These are phyloP conservation scores for Schoenoplectus triqueter DNA, from an alignment of 202 grass and related monocot genomes.

Conservation along the genomic window DNA sequence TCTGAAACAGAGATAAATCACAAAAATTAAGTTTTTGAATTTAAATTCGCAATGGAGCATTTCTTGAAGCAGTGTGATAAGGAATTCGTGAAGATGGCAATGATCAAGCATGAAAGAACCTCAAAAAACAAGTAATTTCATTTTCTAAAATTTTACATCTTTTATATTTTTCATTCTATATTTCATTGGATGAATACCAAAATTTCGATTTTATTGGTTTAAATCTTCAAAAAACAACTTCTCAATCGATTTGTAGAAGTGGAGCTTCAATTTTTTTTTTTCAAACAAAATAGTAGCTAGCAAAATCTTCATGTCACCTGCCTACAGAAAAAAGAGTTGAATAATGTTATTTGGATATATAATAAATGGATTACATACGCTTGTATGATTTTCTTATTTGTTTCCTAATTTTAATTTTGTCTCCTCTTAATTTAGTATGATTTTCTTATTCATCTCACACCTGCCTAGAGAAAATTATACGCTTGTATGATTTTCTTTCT, in stretches of 20 bases:
- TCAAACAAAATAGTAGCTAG: not conserved
- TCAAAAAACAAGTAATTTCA: slow-evolving; percentile 72
- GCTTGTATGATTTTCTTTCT: not conserved
- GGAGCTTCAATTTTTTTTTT: not conserved
- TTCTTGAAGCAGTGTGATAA: slow-evolving; percentile 64
- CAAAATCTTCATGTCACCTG: not conserved
- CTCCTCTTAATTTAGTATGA: not conserved
- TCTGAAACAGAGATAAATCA: not conserved
- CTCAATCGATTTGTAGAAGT: not conserved
- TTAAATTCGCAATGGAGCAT: slow-evolving; percentile 54
- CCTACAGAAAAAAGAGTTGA: not conserved
- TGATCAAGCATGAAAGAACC: slow-evolving; percentile 88
- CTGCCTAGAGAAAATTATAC: too few relatives aligned
- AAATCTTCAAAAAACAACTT: not conserved
- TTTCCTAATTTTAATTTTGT: slow-evolving; percentile 2
- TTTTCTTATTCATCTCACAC: not conserved
- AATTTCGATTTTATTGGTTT: not conserved
- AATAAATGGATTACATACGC: not conserved
- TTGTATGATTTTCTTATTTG: slow-evolving; percentile 37
- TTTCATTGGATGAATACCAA: not conserved
- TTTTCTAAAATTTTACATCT: not conserved
- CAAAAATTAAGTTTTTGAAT: not conserved
- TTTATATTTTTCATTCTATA: not conserved
- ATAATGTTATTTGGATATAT: not conserved
- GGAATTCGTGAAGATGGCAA: slow-evolving; percentile 86